Base-by-base conservation (phyloP, 1,284 basidiomycete species). In the Phellinidium pouzarii region DNA sequence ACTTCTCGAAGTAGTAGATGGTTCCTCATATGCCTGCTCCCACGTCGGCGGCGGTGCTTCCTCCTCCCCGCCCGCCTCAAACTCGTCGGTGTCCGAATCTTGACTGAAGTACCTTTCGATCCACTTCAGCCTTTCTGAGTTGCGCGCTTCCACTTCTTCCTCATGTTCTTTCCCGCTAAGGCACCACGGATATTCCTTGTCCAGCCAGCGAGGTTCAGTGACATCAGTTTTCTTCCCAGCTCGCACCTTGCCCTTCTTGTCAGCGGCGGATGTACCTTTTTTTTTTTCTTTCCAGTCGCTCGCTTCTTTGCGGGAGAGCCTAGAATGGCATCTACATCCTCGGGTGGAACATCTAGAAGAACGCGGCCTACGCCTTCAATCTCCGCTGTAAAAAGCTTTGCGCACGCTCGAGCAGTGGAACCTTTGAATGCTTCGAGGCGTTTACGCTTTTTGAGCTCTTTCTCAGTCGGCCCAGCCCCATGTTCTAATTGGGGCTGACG, bases 121-220 rank as follows among this genome's bases (percentile, higher is more conserved):
- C 52, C 58, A 61, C 22, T 59, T 58, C 45, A 64, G 56, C 48
- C 79, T 73, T 60, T 84, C 79, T 57, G 76, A 76, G 59, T 79
- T 72, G 60, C 80, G 74, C 44, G 73, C 70, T 59, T 73, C 76
- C 23, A 72, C 70, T 45, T 71, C 59, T 41, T 79, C 76, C 17
- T 70, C 68, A 37, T 76, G 72, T 63, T 83, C 77, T 57, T 78
- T 73, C 17, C 67, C 69, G 48, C 81, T 71, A 58, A 82, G 61
- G 47, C 75, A 73, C 87, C 87, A 91, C 14, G 87, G 87, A 60
- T 88, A 87, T 61, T 80, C 78, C 11, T 71, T 59, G 60, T 91
- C 87, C 6, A 82, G 79, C 87, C 87, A 91, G 62, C 85, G 82
- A 7, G 86, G 84, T 51, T 67, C 73, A 23, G 74, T 65, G n/a